Percentiles rank a stretch among this genome's conserved stretches.
These are phyloP conservation scores for Hygrocybe punicea DNA, from an alignment of 768 basidiomycete genomes.

Conservation along the genomic window DNA sequence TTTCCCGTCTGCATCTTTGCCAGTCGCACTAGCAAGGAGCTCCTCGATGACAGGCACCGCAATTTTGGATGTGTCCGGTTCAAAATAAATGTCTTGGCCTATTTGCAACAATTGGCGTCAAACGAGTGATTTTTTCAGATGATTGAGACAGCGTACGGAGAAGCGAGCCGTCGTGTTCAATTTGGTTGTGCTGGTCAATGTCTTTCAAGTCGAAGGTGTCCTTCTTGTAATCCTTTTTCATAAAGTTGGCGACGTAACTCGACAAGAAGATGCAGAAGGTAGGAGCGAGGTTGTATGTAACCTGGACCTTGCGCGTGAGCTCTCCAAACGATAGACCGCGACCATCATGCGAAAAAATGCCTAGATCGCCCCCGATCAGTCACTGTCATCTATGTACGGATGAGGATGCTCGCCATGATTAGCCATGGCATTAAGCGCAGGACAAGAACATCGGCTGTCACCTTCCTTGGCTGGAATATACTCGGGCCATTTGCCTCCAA, in stretches of 20 bases:
- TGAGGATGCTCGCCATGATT: conserved; percentile 47
- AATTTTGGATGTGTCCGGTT: conserved; percentile 38
- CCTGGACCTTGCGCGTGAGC: conserved; percentile 24
- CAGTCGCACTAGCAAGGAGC: conserved; percentile 42
- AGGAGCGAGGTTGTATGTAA: conserved; percentile 48
- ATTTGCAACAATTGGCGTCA: background rate
- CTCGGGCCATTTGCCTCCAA: conserved; percentile 44
- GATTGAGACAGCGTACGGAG: conserved; percentile 24
- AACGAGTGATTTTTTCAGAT: background rate
- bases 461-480: conserved; percentile 36
- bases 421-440: conserved; percentile 53
- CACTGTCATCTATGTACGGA: too few species aligned
- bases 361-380: too few species aligned
- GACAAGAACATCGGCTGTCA: conserved; percentile 51
- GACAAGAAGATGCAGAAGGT: conserved; percentile 46
- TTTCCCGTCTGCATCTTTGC: conserved; percentile 33
- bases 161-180: conserved; percentile 43
- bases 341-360: conserved; percentile 33
- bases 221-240: conserved; percentile 35
- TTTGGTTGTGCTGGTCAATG: conserved; percentile 48
- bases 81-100: conserved; percentile 52
- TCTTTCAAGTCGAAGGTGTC: conserved; percentile 47
- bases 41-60: conserved; percentile 38
- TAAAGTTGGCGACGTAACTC: conserved; percentile 36
- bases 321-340: conserved; percentile 41